Percentiles rank a stretch among this genome's conserved stretches.
phyloP scores from a whole-genome alignment of 2,329 filamentous ascomycete genomes.

The Pyrenochaeta sp. region DNA sequence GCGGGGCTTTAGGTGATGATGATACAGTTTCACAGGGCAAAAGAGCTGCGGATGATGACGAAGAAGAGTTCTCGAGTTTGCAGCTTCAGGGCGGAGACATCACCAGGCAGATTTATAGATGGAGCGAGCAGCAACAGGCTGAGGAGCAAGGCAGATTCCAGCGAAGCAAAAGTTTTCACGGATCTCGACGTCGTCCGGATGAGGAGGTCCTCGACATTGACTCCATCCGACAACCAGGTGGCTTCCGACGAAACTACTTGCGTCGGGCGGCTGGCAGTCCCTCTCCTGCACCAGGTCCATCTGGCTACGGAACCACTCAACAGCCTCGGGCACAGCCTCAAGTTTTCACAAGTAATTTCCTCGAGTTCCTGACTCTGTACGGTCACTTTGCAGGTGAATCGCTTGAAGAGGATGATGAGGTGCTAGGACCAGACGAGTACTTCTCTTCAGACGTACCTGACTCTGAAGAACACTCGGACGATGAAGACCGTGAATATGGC shows the following conservation, averaged over 20 bases:
- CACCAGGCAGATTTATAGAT: constrained; percentile 93
- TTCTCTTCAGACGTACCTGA: constrained; percentile 81
- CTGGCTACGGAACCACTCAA: constrained; percentile 49
- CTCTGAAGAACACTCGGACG: constrained; percentile 59
- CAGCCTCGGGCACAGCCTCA: constrained; percentile 33
- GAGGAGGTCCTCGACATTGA: constrained; percentile 84
- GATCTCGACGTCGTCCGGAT: constrained; percentile 78
- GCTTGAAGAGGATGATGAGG: constrained; percentile 95
- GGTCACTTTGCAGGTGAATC: constrained; percentile 98
- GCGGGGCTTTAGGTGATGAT: constrained; percentile 32
- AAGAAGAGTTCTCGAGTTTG: constrained; percentile 90
- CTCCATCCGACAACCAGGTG: constrained; percentile 90
- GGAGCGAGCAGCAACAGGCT: constrained; percentile 87
- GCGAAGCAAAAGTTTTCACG: constrained; percentile 87
- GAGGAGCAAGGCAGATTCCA: constrained; percentile 68
- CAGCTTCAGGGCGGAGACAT: constrained; percentile 93
- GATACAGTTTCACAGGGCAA: constrained; percentile 43
- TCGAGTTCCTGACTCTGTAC: constrained; percentile 94
- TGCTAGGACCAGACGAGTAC: constrained; percentile 84
- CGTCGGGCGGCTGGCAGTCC: constrained; percentile 76
- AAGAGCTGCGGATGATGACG: constrained; percentile 52
- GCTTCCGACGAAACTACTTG: constrained; percentile 89
- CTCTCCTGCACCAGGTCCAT: constrained; percentile 55
- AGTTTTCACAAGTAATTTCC: constrained; percentile 83
- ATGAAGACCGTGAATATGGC: constrained; percentile 76